Base-by-base conservation (phyloP, 2,329 filamentous ascomycete species). In the Penicillium sp. region DNA sequence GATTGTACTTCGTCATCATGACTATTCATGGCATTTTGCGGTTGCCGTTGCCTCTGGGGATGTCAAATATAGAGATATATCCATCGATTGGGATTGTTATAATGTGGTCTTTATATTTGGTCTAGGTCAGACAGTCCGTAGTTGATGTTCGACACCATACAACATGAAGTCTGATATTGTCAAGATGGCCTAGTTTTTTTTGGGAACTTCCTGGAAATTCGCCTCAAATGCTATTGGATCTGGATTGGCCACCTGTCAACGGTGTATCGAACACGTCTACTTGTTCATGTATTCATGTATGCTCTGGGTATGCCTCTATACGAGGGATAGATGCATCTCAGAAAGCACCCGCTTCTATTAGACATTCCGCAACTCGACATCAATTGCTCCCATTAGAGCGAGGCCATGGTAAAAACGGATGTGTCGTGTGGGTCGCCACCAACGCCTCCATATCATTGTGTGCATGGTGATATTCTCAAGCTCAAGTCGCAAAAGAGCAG, bases 1-100 rank as follows among this genome's bases (percentile, higher is more conserved):
- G 11, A 20, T 43, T 13, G 11, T 39, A 11, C 8, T 2, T 35
- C 38, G 52, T 55, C 52, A 55, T 55, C 16, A 50, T 55, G 52
- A 55, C 52, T 43, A 37, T 55, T 22, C 13, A 55, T 55, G 52
- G 38, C 45, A 55, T 55, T 50, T 49, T 22, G 11, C 1, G 16
- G 22, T 38, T 13, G 45, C 52, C 11, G 7, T 50, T 16, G 52
- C 52, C 52, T 22, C 52, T 37, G 4, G 10, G 5, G 32, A 13
- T 18, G 22, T 29, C 3, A 7, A 3, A 22, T 26, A 1, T 46
- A n/a, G 5, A 24, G n/a, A 24, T 34, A 11, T 5, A 3, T 24
- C 22, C 2, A 8, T 3, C 5, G 13, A 4, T 4, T 45, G 3
- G 29, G 2, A 5, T 10, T 4, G 13, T n/a, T 34, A 46, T 46